Conservation (phyloP, 371 early-diverging fungal species). For the Mortierella sp. region DNA sequence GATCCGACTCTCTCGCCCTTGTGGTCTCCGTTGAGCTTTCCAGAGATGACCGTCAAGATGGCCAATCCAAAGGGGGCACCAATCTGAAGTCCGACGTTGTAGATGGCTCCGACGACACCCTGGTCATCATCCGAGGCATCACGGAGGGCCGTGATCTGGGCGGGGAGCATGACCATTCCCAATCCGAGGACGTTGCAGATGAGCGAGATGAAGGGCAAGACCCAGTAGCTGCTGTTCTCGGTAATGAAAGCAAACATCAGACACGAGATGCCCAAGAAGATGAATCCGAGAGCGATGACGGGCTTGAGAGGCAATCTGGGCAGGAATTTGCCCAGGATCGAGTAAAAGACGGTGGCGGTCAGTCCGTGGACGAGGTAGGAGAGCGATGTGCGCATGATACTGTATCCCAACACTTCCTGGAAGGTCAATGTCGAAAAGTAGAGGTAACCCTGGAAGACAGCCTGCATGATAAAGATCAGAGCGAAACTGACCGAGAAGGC, state of each 20-base stretch:
- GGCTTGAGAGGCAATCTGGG: constrained; percentile 46
- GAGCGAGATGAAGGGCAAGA: constrained; percentile 38
- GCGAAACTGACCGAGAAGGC: constrained; percentile 47
- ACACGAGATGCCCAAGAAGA: constrained; percentile 25
- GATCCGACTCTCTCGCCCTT: constrained; percentile 9
- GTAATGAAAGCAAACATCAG: constrained; percentile 52
- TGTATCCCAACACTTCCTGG: constrained; percentile 45
- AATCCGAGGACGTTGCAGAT: constrained; percentile 53
- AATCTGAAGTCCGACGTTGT: constrained; percentile 55
- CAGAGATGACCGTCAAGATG: constrained; percentile 52
- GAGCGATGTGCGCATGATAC: constrained; percentile 39
- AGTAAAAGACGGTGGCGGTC: constrained; percentile 36
- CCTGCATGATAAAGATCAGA: constrained; percentile 49
- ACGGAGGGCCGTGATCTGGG: constrained; percentile 50
- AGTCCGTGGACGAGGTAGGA: constrained; percentile 47
- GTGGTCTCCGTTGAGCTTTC: constrained; percentile 30
- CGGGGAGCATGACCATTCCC: constrained; percentile 51
- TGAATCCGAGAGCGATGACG: constrained; percentile 33
- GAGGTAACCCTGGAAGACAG: constrained; percentile 49
- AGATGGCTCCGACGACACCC: constrained; percentile 54
- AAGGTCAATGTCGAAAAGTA: constrained; percentile 52
- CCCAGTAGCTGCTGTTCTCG: constrained; percentile 35
- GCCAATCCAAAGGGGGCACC: constrained; percentile 54
- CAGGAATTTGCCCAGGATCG: constrained; percentile 42
- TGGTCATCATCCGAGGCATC: constrained; percentile 56